A percentile compares a stretch with the other conserved stretches of the same genome.
phyloP scores from a whole-genome alignment of 1,284 basidiomycete species.

The Sutorius eximius region DNA sequence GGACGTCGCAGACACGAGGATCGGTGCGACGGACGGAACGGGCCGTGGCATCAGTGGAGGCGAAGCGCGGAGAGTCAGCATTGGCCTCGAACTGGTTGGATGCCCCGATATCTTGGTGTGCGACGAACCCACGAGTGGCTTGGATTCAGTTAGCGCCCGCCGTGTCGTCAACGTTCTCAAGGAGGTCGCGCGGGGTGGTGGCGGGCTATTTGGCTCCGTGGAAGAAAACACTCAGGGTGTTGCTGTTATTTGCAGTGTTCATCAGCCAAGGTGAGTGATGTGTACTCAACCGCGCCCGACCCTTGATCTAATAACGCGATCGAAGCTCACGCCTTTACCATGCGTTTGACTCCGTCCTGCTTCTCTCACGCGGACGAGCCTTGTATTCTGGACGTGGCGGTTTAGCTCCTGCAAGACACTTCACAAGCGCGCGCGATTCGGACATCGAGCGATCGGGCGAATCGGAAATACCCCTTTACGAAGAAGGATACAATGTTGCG shows the following conservation, averaged over 20 bases:
- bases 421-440: constrained; percentile 45
- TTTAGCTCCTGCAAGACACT: constrained; percentile 63
- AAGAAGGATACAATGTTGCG: constrained; percentile 82
- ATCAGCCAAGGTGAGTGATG: constrained; percentile 70
- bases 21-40: constrained; percentile 55
- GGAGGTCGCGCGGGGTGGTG: constrained; percentile 65
- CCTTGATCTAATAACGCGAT: neutral
- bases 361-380: constrained; percentile 77
- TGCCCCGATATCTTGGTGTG: constrained; percentile 79
- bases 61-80: constrained; percentile 81
- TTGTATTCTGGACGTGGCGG: constrained; percentile 79
- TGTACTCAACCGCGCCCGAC: neutral
- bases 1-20: constrained; percentile 68
- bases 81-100: constrained; percentile 81
- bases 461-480: constrained; percentile 43
- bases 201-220: constrained; percentile 24
- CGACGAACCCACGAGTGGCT: constrained; percentile 80
- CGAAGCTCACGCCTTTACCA: constrained; percentile 79
- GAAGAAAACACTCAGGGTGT: constrained; percentile 23
- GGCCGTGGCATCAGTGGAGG: constrained; percentile 83
- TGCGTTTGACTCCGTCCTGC: constrained; percentile 76
- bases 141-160: constrained; percentile 86
- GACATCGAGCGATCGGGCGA: constrained; percentile 37
- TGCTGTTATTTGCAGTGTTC: constrained; percentile 83
- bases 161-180: constrained; percentile 77